Evolutionary conservation across 2,329 filamentous ascomycete genomes (phyloP).

Genomic region (Cryphonectria radicalis): DNA sequence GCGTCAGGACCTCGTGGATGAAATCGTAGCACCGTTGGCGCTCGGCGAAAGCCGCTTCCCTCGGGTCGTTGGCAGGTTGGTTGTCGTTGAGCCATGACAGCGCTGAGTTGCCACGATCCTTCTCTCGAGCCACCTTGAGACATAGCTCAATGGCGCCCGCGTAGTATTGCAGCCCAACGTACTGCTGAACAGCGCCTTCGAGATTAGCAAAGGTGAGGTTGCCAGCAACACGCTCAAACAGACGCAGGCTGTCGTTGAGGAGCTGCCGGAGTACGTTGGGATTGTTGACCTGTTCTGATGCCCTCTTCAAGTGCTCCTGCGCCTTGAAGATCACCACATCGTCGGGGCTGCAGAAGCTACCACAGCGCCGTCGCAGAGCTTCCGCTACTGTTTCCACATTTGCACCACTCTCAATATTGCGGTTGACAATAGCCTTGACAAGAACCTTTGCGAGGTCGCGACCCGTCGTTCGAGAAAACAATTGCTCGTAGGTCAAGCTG

Average conservation of each 20-base stretch:
- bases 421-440: constrained; percentile 96
- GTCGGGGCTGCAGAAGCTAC: constrained; percentile 95
- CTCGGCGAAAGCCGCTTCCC: constrained; percentile 68
- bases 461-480: constrained; percentile 80
- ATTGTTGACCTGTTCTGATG: constrained; percentile 76
- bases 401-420: constrained; percentile 94
- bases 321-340: constrained; percentile 99
- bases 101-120: constrained; percentile 85
- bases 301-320: constrained; percentile 90
- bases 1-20: constrained; percentile 79
- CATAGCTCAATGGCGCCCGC: constrained; percentile 90
- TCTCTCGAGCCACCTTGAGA: constrained; percentile 79
- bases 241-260: constrained; percentile 83
- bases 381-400: constrained; percentile 98
- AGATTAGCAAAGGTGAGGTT: constrained; percentile 83
- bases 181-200: constrained; percentile 76
- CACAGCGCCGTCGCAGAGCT: constrained; percentile 87
- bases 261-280: constrained; percentile 77
- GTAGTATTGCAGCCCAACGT: constrained; percentile 83
- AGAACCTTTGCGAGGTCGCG: constrained; percentile 91
- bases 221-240: constrained; percentile 88
- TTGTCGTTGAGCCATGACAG: constrained; percentile 87
- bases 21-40: constrained; percentile 83
- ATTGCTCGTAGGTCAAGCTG: constrained; percentile 81
- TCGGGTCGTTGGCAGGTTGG: constrained; percentile 71